These are phyloP conservation scores for Globisporangium alternatum DNA, from an alignment of 352 stramenopile genomes.

Conservation along the genomic window DNA sequence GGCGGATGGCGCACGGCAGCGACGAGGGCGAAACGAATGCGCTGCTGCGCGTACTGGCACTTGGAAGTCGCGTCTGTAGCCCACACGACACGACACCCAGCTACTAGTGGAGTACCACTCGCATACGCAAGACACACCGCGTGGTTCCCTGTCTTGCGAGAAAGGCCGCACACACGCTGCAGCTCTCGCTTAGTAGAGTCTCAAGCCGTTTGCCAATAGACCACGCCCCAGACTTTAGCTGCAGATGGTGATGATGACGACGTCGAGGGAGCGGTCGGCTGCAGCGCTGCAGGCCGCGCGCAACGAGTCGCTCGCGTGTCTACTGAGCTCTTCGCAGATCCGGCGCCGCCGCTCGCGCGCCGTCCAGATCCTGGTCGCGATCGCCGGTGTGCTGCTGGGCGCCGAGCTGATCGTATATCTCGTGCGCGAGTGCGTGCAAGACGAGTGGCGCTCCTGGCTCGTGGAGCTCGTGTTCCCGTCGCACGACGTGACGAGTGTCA, in stretches of 20 bases:
- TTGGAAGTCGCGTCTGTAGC: too few relatives aligned
- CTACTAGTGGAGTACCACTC: too few relatives aligned
- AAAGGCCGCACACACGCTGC: too few relatives aligned
- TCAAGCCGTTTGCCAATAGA: not conserved
- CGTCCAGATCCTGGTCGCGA: slow-evolving; percentile 12
- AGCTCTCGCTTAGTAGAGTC: too few relatives aligned
- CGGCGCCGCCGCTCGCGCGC: slow-evolving; percentile 11
- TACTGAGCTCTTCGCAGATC: slow-evolving; percentile 9
- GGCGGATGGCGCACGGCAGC: too few relatives aligned
- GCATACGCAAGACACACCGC: too few relatives aligned
- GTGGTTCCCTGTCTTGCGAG: too few relatives aligned
- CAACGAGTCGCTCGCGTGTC: slow-evolving; percentile 2
- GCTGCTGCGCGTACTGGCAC: too few relatives aligned
- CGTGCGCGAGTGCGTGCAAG: not conserved
- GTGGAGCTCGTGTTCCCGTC: slow-evolving; percentile 44
- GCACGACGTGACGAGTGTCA: slow-evolving; percentile 38
- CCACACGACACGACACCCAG: too few relatives aligned
- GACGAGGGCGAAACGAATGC: too few relatives aligned
- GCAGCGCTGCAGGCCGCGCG: not conserved
- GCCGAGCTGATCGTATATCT: not conserved
- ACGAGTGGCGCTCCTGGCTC: slow-evolving; percentile 24
- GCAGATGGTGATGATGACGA: not conserved
- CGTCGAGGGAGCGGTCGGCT: not conserved
- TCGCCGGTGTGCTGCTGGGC: slow-evolving; percentile 1
- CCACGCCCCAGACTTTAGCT: too few relatives aligned